Percentiles rank a stretch among this genome's conserved stretches.
Conservation (phyloP, 192 early-diverging fungal genomes). For the Oehlia diaphana region DNA sequence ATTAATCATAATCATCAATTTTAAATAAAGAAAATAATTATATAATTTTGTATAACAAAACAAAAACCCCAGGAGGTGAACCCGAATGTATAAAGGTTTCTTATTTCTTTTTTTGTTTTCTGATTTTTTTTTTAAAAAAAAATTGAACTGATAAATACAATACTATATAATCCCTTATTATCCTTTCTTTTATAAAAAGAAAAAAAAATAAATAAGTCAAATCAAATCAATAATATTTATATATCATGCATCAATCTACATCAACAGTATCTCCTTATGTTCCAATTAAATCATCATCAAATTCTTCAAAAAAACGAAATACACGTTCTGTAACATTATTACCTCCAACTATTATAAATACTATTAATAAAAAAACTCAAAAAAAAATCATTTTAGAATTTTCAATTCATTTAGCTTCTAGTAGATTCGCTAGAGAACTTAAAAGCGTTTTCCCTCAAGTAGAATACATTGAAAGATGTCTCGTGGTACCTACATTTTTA, state of each 20-base stretch:
- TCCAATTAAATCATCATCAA: background rate
- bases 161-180: too few relatives aligned
- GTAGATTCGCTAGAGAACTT: slow-evolving; percentile 66
- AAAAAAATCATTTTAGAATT: slow-evolving; percentile 40
- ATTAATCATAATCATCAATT: too few relatives aligned
- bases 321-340: slow-evolving; percentile 8
- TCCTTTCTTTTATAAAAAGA: too few relatives aligned
- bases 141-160: too few relatives aligned
- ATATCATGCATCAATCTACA: background rate
- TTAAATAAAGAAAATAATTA: too few relatives aligned
- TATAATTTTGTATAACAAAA: too few relatives aligned
- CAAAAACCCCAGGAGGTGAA: too few relatives aligned
- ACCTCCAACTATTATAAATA: background rate
- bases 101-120: too few relatives aligned
- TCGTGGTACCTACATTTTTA: slow-evolving; percentile 85
- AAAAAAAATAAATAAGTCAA: too few relatives aligned
- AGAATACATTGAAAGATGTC: slow-evolving; percentile 46
- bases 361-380: slow-evolving; percentile 6
- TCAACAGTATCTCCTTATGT: background rate
- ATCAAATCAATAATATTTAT: too few relatives aligned
- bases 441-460: slow-evolving; percentile 67
- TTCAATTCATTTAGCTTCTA: slow-evolving; percentile 47
- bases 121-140: too few relatives aligned
- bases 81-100: too few relatives aligned
- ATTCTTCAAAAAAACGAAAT: background rate